Evolutionary conservation across 495 filamentous ascomycete species (phyloP), one percentile per base, ranked within the genome.

Genomic region (Penicillium atrosanguineum): DNA sequence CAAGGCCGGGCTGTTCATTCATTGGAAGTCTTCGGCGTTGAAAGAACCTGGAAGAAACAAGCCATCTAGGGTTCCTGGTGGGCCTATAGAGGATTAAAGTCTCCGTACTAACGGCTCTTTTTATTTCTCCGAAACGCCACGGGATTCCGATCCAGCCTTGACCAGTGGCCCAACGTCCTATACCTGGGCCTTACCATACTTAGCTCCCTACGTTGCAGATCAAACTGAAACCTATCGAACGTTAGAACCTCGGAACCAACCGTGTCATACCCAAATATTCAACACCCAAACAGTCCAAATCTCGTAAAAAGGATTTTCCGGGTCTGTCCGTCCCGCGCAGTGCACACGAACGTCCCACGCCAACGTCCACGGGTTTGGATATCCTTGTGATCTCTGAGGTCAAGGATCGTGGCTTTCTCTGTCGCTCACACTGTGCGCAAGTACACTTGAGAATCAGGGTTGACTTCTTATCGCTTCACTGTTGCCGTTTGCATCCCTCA

Each of bases 281-380:
- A 4, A 14, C 2, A 40, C 16, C 38, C 14, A 29, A 16, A 18
- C 16, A n/a, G 15, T 23, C 44, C 7, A 48, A 14, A 44, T 39
- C 41, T 34, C 48, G 48, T 34, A 55, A 56, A 56, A 56, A 39
- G 50, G 53, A 50, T 56, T 56, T 56, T 50, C 53, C 53, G 53
- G 38, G 43, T 36, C 18, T 29, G 15, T 38, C 46, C 25, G 42
- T 49, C 47, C 42, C 31, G 31, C 31, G 31, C 28, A 31, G 28
- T 34, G 8, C 11, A 14, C 31, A 34, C 31, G 11, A 34, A 34
- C 31, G 31, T 12, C 14, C 31, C 31, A 15, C 31, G 31, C 11
- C 28, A 7, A 34, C 11, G 31, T 34, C 12, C 31, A 34, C 19
- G 38, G 38, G 7, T 40, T 40, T 7, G 8, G 16, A 9, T 40